Evolutionary conservation across 495 filamentous ascomycete genomes (phyloP), one percentile per base, ranked within the genome.

Genomic region (Parachaetomium inaequale): DNA sequence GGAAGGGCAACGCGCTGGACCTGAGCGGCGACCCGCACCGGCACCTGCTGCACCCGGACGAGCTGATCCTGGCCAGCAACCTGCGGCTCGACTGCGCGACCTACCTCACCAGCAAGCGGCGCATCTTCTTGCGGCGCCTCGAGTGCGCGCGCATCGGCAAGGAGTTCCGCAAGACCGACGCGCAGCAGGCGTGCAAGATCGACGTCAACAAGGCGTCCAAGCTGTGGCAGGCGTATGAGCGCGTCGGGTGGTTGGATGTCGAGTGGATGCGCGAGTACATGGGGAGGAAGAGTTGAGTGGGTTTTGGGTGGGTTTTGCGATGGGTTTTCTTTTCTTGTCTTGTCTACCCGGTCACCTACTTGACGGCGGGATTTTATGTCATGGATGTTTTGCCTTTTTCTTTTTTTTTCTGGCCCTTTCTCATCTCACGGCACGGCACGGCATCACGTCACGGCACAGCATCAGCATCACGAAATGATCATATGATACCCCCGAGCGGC

Each of bases 181-280:
- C 92, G 34, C 94, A 98, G 74, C 91, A 96, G 73, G 91, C 91
- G 28, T 96, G 92, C 84, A 95, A 95, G 80, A 96, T 97, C 63
- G 94, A 98, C 72, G 94, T 97, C 74, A 97, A 97, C 79, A 98
- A 98, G 81, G 92, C 94, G 29, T 96, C 91, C 68, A 95, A 94
- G 74, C 82, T 98, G 55, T 96, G 92, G 92, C 86, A 87, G 45
- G 92, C 91, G 29, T 98, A 90, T 70, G 89, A 97, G 23, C 87
- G 87, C 54, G 90, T 96, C 52, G 91, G 91, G 57, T 96, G 93
- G 91, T 88, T 97, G 66, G 81, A 90, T 34, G 75, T 79, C 14
- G 73, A 83, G 46, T 83, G 79, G 75, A 86, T 93, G 65, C 68
- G 75, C 57, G 63, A 81, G 47, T 83, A 80, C 68, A 61, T 86